Base-by-base conservation (phyloP, 768 basidiomycete genomes). In the Boletus sp. region DNA sequence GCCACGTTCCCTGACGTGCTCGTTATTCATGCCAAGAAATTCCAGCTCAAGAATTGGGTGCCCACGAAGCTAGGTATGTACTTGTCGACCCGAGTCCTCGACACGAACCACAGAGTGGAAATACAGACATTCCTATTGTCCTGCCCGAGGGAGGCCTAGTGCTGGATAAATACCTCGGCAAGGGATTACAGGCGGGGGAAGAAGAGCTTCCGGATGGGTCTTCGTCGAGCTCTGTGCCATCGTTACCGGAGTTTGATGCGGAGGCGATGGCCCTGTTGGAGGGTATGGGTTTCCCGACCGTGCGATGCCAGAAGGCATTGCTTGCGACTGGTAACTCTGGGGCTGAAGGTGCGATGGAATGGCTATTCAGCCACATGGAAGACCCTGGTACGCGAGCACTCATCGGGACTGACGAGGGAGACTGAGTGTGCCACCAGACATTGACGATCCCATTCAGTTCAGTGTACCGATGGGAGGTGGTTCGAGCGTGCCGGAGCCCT, bases 1-100 rank as follows among this genome's bases (percentile, higher is more conserved):
- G 81, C 89, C 0, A 88, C 90, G 1, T 92, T 96, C 77, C 97
- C 97, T 0, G 81, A 93, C 11, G 83, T 93, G 1, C 79, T 98
- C 0, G 85, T 96, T 8, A 70, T 99, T 1, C 95, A 97, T 58
- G 87, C 93, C 40, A 91, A 90, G 66, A 96, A 96, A 63, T 98
- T 97, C 75, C 90, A 94, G 70, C 80, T 96, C 5, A 87, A 93
- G 39, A 93, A 93, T 61, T 98, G 97, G 97, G 92, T 99, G 1
- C 97, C 97, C 0, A 80, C 87, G 4, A 99, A 99, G 72, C 78
- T 98, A 29, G 92, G 93, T 93, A 57, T 17, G 83, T 66, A 7
- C 29, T 40, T 7, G 25, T 34, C n/a, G 3, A 38, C 7, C 3
- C 25, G n/a, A 10, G 4, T 41, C 1, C 17, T 49, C 2, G 47